These are phyloP conservation scores for Trichoderma virens DNA, from an alignment of 495 filamentous ascomycete species.

Conservation along the genomic window DNA sequence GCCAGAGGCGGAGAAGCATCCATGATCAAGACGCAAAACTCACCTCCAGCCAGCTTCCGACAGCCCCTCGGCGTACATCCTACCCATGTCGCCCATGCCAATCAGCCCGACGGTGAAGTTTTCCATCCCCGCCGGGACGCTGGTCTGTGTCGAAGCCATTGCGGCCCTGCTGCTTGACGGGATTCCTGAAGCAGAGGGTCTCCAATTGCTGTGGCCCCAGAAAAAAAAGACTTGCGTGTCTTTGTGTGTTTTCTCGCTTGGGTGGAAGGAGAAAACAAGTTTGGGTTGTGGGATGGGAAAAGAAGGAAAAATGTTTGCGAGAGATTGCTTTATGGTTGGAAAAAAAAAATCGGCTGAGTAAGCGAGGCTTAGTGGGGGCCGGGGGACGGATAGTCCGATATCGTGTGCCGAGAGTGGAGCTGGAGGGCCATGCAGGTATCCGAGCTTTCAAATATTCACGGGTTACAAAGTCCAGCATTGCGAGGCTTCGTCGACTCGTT, in stretches of 20 bases:
- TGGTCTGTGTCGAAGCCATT: constrained; percentile 17
- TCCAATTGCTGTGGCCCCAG: background rate
- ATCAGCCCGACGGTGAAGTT: constrained; percentile 80
- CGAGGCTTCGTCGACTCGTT: too few species aligned
- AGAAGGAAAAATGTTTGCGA: background rate
- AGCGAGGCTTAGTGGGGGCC: background rate
- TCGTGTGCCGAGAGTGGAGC: background rate
- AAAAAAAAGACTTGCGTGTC: too few species aligned
- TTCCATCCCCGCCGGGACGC: constrained; percentile 41
- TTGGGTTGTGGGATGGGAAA: background rate
- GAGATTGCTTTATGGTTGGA: too few species aligned
- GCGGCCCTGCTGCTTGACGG: constrained; percentile 2
- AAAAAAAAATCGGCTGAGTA: background rate
- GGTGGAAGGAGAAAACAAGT: background rate
- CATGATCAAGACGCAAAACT: constrained; percentile 15
- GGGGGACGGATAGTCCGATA: background rate
- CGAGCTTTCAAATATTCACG: background rate
- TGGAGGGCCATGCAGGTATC: background rate
- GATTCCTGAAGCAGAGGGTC: background rate
- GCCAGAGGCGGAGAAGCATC: background rate
- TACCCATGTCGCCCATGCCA: constrained; percentile 99
- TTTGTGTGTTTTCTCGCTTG: background rate
- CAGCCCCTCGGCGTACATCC: constrained; percentile 90
- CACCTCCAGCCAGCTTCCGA: constrained; percentile 95
- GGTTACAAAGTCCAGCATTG: too few species aligned